Percentiles rank a stretch among this genome's conserved stretches.
Evolutionary conservation across 78 protist species (phyloP).

Genomic region (Anaeramoeba flamelloides): DNA sequence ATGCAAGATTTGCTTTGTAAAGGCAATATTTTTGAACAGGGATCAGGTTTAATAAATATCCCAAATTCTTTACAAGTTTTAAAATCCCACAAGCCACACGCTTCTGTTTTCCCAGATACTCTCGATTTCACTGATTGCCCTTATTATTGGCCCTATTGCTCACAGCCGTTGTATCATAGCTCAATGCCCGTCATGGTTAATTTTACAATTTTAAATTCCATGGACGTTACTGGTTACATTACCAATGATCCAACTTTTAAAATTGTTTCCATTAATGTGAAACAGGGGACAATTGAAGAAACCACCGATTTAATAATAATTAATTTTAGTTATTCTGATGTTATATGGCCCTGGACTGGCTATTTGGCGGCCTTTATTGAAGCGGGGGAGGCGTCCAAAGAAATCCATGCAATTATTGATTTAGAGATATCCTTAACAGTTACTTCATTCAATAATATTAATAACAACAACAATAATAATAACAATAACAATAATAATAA

Average conservation of each 20-base stretch:
- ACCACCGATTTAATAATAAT: too few relatives aligned
- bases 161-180: constrained; percentile 57
- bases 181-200: constrained; percentile 49
- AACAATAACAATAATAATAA: too few relatives aligned
- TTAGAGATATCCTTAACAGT: too few relatives aligned
- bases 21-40: constrained; percentile 56
- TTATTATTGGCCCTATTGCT: constrained; percentile 74
- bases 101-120: constrained; percentile 21
- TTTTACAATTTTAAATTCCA: constrained; percentile 52
- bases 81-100: constrained; percentile 36
- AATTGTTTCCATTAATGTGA: too few relatives aligned
- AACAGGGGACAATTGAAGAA: too few relatives aligned
- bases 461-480: too few relatives aligned
- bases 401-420: constrained; percentile 12
- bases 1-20: too few relatives aligned
- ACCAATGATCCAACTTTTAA: too few relatives aligned
- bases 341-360: constrained; percentile 73
- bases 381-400: neutral
- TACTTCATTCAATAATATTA: too few relatives aligned
- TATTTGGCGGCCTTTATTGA: constrained; percentile 25
- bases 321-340: constrained; percentile 8
- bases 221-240: constrained; percentile 8
- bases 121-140: constrained; percentile 58
- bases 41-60: constrained; percentile 39
- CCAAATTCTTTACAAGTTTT: neutral